A percentile compares a stretch with the other conserved stretches of the same genome.
phyloP scores from a whole-genome alignment of 163 green algal species.

The Scenedesmus sp. region DNA sequence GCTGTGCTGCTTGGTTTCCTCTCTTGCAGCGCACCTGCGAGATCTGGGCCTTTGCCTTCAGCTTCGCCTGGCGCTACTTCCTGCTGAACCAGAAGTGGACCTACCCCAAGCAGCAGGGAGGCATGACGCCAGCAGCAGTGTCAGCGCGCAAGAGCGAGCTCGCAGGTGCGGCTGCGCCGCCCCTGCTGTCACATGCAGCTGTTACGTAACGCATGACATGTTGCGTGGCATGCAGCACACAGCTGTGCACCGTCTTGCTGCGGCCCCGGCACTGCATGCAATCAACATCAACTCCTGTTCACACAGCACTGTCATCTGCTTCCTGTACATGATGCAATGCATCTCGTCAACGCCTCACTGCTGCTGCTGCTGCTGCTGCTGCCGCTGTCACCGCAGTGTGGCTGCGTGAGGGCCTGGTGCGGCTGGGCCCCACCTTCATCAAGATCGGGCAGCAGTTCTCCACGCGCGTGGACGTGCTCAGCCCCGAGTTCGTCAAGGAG shows the following conservation, averaged over 20 bases:
- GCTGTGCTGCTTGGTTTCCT: too few species aligned
- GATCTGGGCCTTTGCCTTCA: conserved; percentile 97
- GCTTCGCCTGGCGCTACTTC: conserved; percentile 89
- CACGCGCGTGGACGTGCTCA: conserved; percentile 96
- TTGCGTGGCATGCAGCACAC: not conserved
- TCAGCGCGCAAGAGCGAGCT: conserved; percentile 74
- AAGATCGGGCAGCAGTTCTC: conserved; percentile 99
- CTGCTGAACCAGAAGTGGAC: conserved; percentile 84
- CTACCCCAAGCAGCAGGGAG: conserved; percentile 84
- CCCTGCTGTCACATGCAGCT: not conserved
- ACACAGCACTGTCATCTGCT: not conserved
- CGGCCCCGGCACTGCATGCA: too few species aligned
- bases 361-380: not conserved
- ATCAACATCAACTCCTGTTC: too few species aligned
- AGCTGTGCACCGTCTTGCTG: not conserved
- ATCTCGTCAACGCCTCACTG: not conserved
- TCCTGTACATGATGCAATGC: not conserved
- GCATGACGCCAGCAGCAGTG: conserved; percentile 86
- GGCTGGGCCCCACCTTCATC: conserved; percentile 93
- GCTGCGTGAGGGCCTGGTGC: conserved; percentile 96
- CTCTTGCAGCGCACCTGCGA: conserved; percentile 85
- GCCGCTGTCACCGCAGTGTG: conserved; percentile 68
- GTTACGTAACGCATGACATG: not conserved
- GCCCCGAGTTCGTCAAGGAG: conserved; percentile 96
- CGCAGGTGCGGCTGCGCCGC: conserved; percentile 52